Evolutionary conservation across 257 asterid species (phyloP), one percentile per base, ranked within the genome.

Genomic region (Lycium ferocissimum): DNA sequence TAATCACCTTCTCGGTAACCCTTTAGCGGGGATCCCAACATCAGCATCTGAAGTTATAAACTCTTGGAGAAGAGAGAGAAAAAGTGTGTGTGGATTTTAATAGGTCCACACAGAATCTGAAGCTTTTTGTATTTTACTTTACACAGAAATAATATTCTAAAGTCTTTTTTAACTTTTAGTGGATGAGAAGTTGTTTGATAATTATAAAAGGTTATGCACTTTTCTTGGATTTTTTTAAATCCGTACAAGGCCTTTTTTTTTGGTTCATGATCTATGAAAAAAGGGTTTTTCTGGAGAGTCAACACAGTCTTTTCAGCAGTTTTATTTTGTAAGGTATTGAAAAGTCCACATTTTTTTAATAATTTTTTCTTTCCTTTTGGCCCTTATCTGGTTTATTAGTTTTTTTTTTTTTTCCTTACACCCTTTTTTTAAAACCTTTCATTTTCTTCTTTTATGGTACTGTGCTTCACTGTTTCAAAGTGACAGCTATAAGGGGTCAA

Each of bases 401-500:
- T n/a, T n/a, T n/a, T n/a, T n/a, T n/a, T n/a, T n/a, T n/a, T n/a
- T 69, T 38, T 70, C 0, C n/a, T 38, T 70, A 70, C n/a, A 7
- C 59, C 81, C 61, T 40, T 13, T 75, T 49, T 67, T 81, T 18
- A 40, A 80, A 85, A 53, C 88, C 88, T 88, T 87, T 85, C 85
- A 45, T 86, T 91, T 89, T 89, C 89, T 62, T 66, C 85, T 84
- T 86, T 86, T 85, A 83, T 83, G 89, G 85, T 86, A 83, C 49
- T 84, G 78, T 85, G 67, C 35, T 62, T 80, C 82, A 84, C 86
- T 78, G 62, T 57, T 66, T 63, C 45, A 53, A 69, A 83, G 35
- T 86, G 86, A 84, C 90, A 87, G 89, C 89, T 84, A 80, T 83
- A 17, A 80, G 88, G 72, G 78, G 93, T 89, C 89, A 92, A 91